Conservation (phyloP, 2,329 filamentous ascomycete genomes). For the Fusarium foetens region DNA sequence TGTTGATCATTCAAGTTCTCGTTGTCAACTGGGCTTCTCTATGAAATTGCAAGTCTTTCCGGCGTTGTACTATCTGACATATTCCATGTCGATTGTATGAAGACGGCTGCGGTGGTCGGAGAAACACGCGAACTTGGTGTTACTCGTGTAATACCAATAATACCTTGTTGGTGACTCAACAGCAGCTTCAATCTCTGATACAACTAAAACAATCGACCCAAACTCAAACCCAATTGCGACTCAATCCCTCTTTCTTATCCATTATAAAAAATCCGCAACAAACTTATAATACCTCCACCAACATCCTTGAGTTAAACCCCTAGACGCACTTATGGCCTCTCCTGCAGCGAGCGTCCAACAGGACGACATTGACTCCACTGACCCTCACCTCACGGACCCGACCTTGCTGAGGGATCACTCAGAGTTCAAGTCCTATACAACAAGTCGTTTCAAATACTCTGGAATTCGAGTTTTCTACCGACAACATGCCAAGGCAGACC, state of each 20-base stretch:
- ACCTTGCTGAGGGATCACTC: conserved; percentile 83
- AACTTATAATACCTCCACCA: not conserved
- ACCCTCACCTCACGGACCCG: conserved; percentile 72
- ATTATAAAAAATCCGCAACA: not conserved
- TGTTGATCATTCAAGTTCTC: not conserved
- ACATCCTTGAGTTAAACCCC: not conserved
- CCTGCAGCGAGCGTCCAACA: conserved; percentile 32
- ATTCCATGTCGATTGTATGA: not conserved
- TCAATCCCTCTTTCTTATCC: not conserved
- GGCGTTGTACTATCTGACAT: not conserved
- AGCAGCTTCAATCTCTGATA: conserved; percentile 26
- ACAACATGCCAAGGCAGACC: conserved; percentile 82
- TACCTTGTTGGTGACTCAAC: conserved; percentile 35
- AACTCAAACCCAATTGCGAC: not conserved
- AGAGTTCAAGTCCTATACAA: conserved; percentile 76
- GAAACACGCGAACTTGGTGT: conserved; percentile 19
- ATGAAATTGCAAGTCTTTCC: not conserved
- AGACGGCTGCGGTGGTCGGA: not conserved
- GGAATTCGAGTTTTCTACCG: conserved; percentile 85
- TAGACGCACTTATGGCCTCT: conserved; percentile 40
- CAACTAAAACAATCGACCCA: conserved; percentile 4
- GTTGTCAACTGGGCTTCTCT: not conserved
- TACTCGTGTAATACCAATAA: conserved; percentile 19
- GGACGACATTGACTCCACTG: conserved; percentile 43
- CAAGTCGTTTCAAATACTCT: conserved; percentile 75